phyloP scores from a whole-genome alignment of 208 protist genomes.

The Naegleria fowleri region DNA sequence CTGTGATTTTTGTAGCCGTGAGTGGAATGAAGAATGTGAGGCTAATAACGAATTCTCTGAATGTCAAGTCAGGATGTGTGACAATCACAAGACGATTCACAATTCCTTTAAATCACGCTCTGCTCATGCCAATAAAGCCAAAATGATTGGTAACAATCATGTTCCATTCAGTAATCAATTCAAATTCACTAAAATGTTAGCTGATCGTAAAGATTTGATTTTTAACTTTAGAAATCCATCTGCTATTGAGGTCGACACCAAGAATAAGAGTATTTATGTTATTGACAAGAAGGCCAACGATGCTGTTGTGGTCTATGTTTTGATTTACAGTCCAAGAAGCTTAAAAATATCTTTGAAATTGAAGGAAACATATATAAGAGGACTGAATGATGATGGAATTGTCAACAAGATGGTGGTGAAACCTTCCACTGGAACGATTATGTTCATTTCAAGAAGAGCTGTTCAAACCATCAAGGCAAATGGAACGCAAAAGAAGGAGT shows the following conservation, averaged over 20 bases:
- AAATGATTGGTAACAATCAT: background rate
- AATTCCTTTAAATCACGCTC: background rate
- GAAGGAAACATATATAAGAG: background rate
- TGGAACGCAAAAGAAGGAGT: too few relatives aligned
- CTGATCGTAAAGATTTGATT: background rate
- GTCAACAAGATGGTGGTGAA: too few relatives aligned
- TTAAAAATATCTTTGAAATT: background rate
- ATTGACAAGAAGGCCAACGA: too few relatives aligned
- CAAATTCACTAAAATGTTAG: background rate
- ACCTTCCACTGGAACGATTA: too few relatives aligned
- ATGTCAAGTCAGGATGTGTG: background rate
- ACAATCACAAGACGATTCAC: background rate
- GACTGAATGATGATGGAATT: too few relatives aligned
- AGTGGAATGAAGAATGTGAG: background rate
- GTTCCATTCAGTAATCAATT: background rate
- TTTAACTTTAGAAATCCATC: background rate
- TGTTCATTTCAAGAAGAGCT: too few relatives aligned
- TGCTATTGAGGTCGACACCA: background rate
- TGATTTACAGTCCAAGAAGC: background rate
- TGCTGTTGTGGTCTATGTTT: background rate
- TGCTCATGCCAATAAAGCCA: background rate
- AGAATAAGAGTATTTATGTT: background rate
- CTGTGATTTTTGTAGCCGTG: background rate
- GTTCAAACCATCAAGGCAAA: too few relatives aligned
- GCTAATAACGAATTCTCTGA: background rate